These are phyloP conservation scores for Trichosporon sp. DNA, from an alignment of 1,284 basidiomycete species.

Conservation along the genomic window DNA sequence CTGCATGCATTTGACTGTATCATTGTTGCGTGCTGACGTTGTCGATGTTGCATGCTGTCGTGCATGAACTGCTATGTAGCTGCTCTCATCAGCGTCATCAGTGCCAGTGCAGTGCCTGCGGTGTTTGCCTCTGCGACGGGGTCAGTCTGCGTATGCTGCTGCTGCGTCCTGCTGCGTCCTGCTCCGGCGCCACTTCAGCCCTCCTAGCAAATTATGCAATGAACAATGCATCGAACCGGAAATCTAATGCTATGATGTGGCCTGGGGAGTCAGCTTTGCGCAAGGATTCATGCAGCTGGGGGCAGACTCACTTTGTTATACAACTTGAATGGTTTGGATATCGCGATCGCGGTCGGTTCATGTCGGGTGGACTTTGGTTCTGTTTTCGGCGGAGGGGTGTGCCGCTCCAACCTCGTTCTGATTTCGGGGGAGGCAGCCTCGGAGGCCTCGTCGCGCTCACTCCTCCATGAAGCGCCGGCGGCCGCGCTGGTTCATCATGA, in stretches of 20 bases:
- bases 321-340: not conserved
- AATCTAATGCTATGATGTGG: not conserved
- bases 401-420: too few relatives aligned
- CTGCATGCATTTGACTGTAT: not conserved
- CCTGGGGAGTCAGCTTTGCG: not conserved
- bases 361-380: not conserved
- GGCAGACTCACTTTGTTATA: not conserved
- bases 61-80: too few relatives aligned
- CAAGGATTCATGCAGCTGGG: not conserved
- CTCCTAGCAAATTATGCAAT: not conserved
- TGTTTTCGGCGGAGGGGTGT: too few relatives aligned
- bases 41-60: too few relatives aligned
- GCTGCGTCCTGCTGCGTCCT: too few relatives aligned
- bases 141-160: not conserved
- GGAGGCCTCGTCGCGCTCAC: slow-evolving; percentile 4
- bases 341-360: not conserved
- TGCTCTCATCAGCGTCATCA: not conserved
- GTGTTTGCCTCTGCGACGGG: not conserved
- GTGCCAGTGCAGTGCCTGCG: not conserved
- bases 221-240: not conserved
- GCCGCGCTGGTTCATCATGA: slow-evolving; percentile 49
- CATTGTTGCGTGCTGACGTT: not conserved
- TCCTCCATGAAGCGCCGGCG: slow-evolving; percentile 46
- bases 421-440: too few relatives aligned
- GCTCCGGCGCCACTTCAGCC: not conserved